phyloP scores from a whole-genome alignment of 495 filamentous ascomycete species.

The Aspergillus hancockii region DNA sequence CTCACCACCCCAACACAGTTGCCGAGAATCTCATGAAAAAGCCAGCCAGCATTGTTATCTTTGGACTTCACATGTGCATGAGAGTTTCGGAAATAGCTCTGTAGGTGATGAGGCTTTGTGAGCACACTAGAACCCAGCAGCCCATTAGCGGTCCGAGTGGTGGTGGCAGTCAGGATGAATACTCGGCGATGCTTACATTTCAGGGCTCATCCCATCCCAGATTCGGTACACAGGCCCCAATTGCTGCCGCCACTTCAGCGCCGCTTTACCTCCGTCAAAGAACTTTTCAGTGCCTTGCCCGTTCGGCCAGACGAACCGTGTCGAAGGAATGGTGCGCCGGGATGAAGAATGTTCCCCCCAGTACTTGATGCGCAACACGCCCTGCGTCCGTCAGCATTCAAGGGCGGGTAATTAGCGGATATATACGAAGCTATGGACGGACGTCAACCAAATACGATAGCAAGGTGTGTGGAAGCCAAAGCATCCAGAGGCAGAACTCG shows the following conservation, averaged over 20 bases:
- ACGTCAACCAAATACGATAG: too few species aligned
- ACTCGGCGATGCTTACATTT: conserved; percentile 24
- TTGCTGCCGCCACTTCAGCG: conserved; percentile 20
- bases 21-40: conserved; percentile 39
- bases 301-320: too few species aligned
- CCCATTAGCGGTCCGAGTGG: neutral
- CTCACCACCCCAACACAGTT: conserved; percentile 39
- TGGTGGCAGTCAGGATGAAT: neutral
- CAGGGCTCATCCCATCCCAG: conserved; percentile 32
- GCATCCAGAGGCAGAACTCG: too few species aligned
- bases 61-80: conserved; percentile 32
- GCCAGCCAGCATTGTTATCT: conserved; percentile 33
- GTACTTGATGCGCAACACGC: too few species aligned
- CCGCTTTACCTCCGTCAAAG: conserved; percentile 21
- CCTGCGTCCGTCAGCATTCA: too few species aligned
- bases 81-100: conserved; percentile 33
- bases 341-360: too few species aligned
- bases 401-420: too few species aligned
- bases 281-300: conserved; percentile 32
- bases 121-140: too few species aligned
- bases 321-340: too few species aligned
- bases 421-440: too few species aligned
- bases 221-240: conserved; percentile 30
- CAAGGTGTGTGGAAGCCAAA: too few species aligned
- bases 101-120: conserved; percentile 24